Base-by-base conservation (phyloP, 2,329 filamentous ascomycete genomes). In the Aspergillus intermedius region DNA sequence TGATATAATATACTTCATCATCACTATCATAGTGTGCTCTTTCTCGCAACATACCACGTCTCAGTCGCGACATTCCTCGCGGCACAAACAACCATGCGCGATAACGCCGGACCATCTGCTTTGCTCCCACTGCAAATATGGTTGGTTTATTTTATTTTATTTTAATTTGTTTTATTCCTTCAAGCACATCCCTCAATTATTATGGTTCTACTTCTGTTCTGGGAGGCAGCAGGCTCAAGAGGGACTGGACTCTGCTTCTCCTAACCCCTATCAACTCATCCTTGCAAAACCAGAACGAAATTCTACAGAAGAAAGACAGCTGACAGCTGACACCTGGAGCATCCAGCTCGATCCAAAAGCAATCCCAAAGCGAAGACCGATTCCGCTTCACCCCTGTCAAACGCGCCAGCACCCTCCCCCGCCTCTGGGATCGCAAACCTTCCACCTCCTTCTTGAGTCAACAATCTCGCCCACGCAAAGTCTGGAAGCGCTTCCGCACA, bases 381-480 rank as follows among this genome's bases (percentile, higher is more conserved):
- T 69, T 68, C 52, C 60, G 61, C 17, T 74, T 74, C 48, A 73
- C 72, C n/a, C 72, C 72, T 8, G 59, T 65, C 46, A 67, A 68
- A 43, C 9, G 9, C 37, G 57, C 59, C 28, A 62, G 57, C 42
- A 58, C 60, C 28, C 50, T 60, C 32, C 69, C 70, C 25, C 70
- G 68, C 48, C 55, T 69, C 49, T 74, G 72, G 72, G 72, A 74
- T 48, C 71, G 72, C 49, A 69, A 69, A 48, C 71, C 71, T 15
- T 66, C 71, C 3, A 72, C 68, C 5, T 65, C 72, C 3, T 68
- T 70, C 44, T 53, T 63, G 34, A 55, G 65, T 12, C 68, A 69
- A 9, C 19, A 15, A 12, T 61, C 67, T 37, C 70, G 69, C 37
- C 62, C 70, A 35, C 69, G 69, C 44, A 75, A 73, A 48, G 61